Percentiles rank a stretch among this genome's conserved stretches.
Evolutionary conservation across 2,329 filamentous ascomycete species (phyloP).

Genomic region (Immersiporthe knoxdaviesiana): DNA sequence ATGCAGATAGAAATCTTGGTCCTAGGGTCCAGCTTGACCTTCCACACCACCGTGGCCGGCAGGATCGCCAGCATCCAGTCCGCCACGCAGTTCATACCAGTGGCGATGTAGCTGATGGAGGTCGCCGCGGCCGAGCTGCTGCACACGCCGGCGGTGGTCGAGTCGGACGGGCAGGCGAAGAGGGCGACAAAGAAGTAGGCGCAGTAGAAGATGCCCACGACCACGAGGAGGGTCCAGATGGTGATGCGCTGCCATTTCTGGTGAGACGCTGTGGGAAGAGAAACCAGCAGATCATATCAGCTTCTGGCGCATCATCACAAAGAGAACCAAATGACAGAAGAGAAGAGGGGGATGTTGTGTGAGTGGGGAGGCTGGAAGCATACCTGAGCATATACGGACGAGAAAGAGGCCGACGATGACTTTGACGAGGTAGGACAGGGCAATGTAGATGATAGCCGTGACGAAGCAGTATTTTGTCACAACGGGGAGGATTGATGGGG

Average conservation of each 20-base stretch:
- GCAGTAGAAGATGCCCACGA: conserved; percentile 41
- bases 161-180: conserved; percentile 46
- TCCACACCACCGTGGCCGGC: conserved; percentile 46
- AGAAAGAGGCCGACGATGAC: conserved; percentile 46
- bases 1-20: conserved; percentile 43
- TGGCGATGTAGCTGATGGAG: conserved; percentile 42
- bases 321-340: background rate
- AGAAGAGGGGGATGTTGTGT: background rate
- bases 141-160: conserved; percentile 44
- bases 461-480: conserved; percentile 45
- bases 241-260: conserved; percentile 36
- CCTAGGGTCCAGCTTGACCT: conserved; percentile 44
- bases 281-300: too few species aligned
- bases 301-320: background rate
- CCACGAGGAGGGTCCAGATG: conserved; percentile 37
- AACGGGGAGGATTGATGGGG: conserved; percentile 30
- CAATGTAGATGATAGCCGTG: conserved; percentile 47
- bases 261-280: background rate
- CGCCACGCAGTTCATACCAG: conserved; percentile 42
- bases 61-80: conserved; percentile 47
- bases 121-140: conserved; percentile 35
- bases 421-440: conserved; percentile 42
- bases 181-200: conserved; percentile 46
- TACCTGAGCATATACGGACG: conserved; percentile 40
- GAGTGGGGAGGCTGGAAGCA: too few species aligned